Percentiles rank a stretch among this genome's conserved stretches.
Conservation (phyloP, 345 rosid species). For the Citrus unshiu region DNA sequence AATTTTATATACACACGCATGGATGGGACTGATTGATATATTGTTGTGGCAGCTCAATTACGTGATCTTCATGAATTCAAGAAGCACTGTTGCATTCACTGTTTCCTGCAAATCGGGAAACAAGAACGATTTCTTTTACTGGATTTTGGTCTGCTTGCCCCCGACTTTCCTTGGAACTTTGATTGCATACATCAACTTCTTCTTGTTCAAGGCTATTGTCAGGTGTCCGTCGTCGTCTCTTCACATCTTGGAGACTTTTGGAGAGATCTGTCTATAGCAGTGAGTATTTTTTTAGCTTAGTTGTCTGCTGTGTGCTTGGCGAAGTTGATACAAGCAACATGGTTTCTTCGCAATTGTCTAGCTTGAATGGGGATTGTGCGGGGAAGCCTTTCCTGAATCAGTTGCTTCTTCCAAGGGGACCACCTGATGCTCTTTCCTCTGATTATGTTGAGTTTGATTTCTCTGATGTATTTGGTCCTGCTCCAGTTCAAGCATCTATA, state of each 20-base stretch:
- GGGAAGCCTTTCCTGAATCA: conserved; percentile 22
- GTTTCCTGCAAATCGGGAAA: conserved; percentile 67
- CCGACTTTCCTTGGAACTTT: conserved; percentile 38
- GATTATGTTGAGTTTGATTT: conserved; percentile 51
- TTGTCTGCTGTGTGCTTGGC: neutral
- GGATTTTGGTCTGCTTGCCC: conserved; percentile 46
- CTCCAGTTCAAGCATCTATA: conserved; percentile 29
- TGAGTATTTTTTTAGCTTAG: neutral
- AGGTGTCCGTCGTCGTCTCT: conserved; percentile 24
- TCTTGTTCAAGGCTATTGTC: conserved; percentile 34
- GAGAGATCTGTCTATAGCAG: conserved; percentile 11
- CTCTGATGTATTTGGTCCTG: conserved; percentile 50
- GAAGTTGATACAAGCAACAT: conserved; percentile 12
- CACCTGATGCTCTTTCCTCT: conserved; percentile 25
- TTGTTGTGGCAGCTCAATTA: conserved; percentile 18
- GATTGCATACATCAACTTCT: conserved; percentile 28
- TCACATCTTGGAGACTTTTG: conserved; percentile 6
- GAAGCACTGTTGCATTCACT: conserved; percentile 38
- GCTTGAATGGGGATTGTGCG: conserved; percentile 15
- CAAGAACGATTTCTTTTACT: conserved; percentile 41
- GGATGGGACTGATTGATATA: neutral
- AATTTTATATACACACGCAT: neutral
- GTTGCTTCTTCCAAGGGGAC: conserved; percentile 35
- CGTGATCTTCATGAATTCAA: conserved; percentile 49
- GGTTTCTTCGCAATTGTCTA: conserved; percentile 33